phyloP scores from a whole-genome alignment of 2,329 filamentous ascomycete genomes.

The Sphaerulina vaccinii region DNA sequence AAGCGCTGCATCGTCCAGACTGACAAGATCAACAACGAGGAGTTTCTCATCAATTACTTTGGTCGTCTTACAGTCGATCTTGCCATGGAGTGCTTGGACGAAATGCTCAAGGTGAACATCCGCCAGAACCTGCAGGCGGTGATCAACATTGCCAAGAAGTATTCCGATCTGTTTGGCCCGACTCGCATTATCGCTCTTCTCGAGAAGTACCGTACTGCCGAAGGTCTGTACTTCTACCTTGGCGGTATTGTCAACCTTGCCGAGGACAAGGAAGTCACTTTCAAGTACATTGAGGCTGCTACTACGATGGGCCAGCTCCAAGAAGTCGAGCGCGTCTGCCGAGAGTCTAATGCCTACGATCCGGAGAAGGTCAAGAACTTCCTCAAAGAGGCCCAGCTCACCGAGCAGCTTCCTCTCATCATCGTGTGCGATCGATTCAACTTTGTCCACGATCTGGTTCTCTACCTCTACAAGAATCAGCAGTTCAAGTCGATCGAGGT shows the following conservation, averaged over 20 bases:
- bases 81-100: constrained; percentile 87
- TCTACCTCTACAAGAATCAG: constrained; percentile 98
- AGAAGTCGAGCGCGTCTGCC: constrained; percentile 95
- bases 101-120: constrained; percentile 95
- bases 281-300: constrained; percentile 98
- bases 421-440: constrained; percentile 99
- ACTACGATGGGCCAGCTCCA: constrained; percentile 90
- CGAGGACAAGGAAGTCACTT: constrained; percentile 91
- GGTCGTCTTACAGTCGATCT: constrained; percentile 93
- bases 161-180: constrained; percentile 90
- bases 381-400: constrained; percentile 89
- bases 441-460: constrained; percentile 93
- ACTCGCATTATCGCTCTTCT: constrained; percentile 86
- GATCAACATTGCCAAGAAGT: constrained; percentile 94
- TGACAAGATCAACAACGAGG: constrained; percentile 81
- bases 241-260: constrained; percentile 97
- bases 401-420: constrained; percentile 92
- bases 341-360: constrained; percentile 75
- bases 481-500: constrained; percentile 99
- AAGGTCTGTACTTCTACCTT: constrained; percentile 97
- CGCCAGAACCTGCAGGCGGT: constrained; percentile 94
- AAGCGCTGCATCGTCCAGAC: constrained; percentile 87
- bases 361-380: constrained; percentile 98
- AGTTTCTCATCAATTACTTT: constrained; percentile 92
- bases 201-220: constrained; percentile 95